Conservation (phyloP, 306 rosid genomes). For the Vigna unguiculata region DNA sequence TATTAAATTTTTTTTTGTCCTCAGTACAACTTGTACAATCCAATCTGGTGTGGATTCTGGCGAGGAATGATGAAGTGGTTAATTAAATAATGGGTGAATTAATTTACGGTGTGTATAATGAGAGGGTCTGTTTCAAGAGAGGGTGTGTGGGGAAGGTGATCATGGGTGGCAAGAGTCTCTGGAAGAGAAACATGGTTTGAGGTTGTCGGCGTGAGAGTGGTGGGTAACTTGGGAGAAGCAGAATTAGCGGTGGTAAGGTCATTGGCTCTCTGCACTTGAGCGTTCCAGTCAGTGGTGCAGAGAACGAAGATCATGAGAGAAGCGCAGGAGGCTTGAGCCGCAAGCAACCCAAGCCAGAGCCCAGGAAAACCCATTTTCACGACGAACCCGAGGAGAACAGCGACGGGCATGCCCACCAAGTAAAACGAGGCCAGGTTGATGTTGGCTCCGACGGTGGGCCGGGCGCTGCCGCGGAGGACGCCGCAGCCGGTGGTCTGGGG, state of each 20-base stretch:
- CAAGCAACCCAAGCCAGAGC: conserved; percentile 95
- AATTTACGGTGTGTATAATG: conserved; percentile 12
- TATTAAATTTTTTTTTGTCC: not conserved
- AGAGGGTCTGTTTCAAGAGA: conserved; percentile 76
- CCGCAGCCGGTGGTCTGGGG: conserved; percentile 97
- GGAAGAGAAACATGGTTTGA: conserved; percentile 36
- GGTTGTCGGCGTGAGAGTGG: conserved; percentile 38
- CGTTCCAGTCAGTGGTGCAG: conserved; percentile 76
- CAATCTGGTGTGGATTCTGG: conserved; percentile 38
- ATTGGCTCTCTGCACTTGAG: conserved; percentile 63
- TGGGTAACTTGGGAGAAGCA: conserved; percentile 32
- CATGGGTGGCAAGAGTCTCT: conserved; percentile 52
- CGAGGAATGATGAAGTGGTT: conserved; percentile 10
- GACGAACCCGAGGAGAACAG: conserved; percentile 70
- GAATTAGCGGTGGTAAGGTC: conserved; percentile 57
- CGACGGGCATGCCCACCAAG: conserved; percentile 91
- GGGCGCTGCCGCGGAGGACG: conserved; percentile 82
- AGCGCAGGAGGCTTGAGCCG: conserved; percentile 90
- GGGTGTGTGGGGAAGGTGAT: conserved; percentile 32
- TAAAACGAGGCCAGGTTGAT: conserved; percentile 92
- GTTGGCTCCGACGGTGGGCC: conserved; percentile 86
- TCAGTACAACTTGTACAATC: conserved; percentile 31
- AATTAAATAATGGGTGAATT: not conserved
- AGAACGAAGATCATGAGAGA: conserved; percentile 81
- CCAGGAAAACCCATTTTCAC: conserved; percentile 76